Base-by-base conservation (phyloP, 2,329 filamentous ascomycete genomes). In the Aspergillus alliaceus region DNA sequence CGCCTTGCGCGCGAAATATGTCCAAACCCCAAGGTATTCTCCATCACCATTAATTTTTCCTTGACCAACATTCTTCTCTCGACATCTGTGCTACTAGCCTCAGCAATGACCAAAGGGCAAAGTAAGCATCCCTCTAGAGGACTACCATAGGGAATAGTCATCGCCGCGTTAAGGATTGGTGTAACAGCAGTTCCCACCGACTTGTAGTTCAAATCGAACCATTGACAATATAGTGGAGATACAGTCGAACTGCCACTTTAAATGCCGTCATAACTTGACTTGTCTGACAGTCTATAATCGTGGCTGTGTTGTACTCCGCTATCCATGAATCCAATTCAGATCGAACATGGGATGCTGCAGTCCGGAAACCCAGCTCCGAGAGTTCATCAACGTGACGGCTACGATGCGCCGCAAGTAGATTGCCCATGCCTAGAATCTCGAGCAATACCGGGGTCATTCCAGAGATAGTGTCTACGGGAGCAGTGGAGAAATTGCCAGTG, bases 21-120 rank as follows among this genome's bases (percentile, higher is more conserved):
- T 3, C 73, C 72, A 54, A 79, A 79, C 0, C 77, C 76, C 27
- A 75, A 69, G 0, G 76, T 79, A 32, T 75, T 68, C 61, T 79
- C 77, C 75, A 79, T 79, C 14, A 79, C 72, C 64, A 78, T 68
- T 50, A 78, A 65, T 4, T 75, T 65, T 58, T 78, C 74, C 39
- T 74, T 74, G 11, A 77, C 72, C 11, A 76, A 63, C 55, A 76
- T 68, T 0, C 74, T 67, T 9, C 61, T 39, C 37, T 79, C 73
- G 58, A 75, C 73, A 24, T 71, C 57, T 5, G 64, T 64, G 58
- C 68, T 71, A 53, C 75, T 75, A 1, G 75, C 74, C 3, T 76
- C 77, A 0, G 75, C 75, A 66, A 78, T 78, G 20, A 78, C 75
- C 2, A 79, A 63, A 2, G 76, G 76, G 56, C 77, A 78, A 1